A percentile compares a stretch with the other conserved stretches of the same genome.
Evolutionary conservation across 345 rosid species (phyloP).

Genomic region (Arabis hirsuta): DNA sequence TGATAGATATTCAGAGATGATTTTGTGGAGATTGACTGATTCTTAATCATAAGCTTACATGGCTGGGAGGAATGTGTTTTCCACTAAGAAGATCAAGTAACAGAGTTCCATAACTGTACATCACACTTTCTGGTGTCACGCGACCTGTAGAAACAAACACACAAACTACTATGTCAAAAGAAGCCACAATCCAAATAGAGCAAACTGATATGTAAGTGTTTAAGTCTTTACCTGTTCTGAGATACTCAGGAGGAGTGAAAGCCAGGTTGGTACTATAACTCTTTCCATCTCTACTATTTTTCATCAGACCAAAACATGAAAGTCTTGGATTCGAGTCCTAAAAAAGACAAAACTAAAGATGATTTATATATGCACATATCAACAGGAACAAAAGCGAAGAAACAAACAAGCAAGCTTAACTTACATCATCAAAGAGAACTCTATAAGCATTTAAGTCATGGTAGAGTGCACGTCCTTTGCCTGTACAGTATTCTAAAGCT

Average conservation of each 20-base stretch:
- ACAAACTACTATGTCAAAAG: neutral
- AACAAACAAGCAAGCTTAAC: slow-evolving; percentile 8
- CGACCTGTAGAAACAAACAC: slow-evolving; percentile 59
- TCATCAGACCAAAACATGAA: slow-evolving; percentile 94
- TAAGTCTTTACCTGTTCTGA: slow-evolving; percentile 71
- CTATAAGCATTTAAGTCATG: slow-evolving; percentile 96
- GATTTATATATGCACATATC: neutral
- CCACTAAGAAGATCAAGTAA: slow-evolving; percentile 97
- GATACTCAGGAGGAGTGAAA: slow-evolving; percentile 95
- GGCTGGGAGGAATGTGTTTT: slow-evolving; percentile 94
- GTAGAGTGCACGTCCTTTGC: slow-evolving; percentile 88
- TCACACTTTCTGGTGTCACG: slow-evolving; percentile 92
- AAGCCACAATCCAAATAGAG: slow-evolving; percentile 4
- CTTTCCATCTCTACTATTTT: slow-evolving; percentile 93
- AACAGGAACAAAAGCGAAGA: neutral
- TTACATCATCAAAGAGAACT: slow-evolving; percentile 87
- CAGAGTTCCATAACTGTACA: slow-evolving; percentile 95
- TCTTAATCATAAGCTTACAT: slow-evolving; percentile 56
- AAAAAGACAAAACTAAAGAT: neutral
- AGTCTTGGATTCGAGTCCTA: slow-evolving; percentile 95
- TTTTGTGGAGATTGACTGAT: neutral
- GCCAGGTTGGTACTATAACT: slow-evolving; percentile 95
- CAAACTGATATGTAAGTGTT: slow-evolving; percentile 1
- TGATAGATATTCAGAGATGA: slow-evolving; percentile 1
- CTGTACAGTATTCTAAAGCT: slow-evolving; percentile 88